Percentiles rank a stretch among this genome's conserved stretches.
Conservation (phyloP, 2,329 filamentous ascomycete species). For the Penicillium thymicola region DNA sequence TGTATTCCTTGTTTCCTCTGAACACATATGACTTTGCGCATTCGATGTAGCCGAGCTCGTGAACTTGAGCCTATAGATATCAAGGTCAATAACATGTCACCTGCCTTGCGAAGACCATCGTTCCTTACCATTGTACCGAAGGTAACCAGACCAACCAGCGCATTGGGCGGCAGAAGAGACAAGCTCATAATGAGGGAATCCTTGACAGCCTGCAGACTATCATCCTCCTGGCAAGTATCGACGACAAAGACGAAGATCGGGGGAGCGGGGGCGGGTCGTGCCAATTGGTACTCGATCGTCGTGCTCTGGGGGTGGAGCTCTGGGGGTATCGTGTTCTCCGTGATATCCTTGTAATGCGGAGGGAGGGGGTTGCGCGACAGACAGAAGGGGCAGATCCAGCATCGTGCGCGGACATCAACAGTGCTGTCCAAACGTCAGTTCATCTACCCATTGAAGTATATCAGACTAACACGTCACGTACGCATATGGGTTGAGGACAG, state of each 20-base stretch:
- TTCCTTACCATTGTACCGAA: conserved; percentile 79
- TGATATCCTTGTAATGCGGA: conserved; percentile 68
- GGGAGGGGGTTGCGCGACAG: conserved; percentile 63
- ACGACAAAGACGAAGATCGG: conserved; percentile 68
- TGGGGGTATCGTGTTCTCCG: conserved; percentile 61
- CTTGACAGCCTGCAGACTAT: conserved; percentile 64
- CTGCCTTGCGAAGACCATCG: background rate
- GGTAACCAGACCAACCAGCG: conserved; percentile 63
- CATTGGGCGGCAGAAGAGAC: conserved; percentile 60
- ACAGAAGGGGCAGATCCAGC: conserved; percentile 69
- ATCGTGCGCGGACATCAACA: conserved; percentile 62
- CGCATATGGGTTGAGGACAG: conserved; percentile 96
- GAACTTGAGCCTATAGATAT: conserved; percentile 71
- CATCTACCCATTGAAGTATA: conserved; percentile 4
- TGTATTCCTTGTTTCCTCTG: conserved; percentile 94
- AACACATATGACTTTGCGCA: conserved; percentile 99
- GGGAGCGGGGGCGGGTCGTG: conserved; percentile 61
- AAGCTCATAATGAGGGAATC: conserved; percentile 66
- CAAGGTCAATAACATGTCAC: conserved; percentile 8
- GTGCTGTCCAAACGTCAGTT: conserved; percentile 46
- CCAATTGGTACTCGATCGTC: conserved; percentile 64
- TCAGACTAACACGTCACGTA: conserved; percentile 44
- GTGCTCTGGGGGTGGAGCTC: conserved; percentile 64
- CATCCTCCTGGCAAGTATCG: conserved; percentile 67
- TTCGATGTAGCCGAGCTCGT: conserved; percentile 96